phyloP scores from a whole-genome alignment of 805 yeast genomes.

The Blastobotrys americana region DNA sequence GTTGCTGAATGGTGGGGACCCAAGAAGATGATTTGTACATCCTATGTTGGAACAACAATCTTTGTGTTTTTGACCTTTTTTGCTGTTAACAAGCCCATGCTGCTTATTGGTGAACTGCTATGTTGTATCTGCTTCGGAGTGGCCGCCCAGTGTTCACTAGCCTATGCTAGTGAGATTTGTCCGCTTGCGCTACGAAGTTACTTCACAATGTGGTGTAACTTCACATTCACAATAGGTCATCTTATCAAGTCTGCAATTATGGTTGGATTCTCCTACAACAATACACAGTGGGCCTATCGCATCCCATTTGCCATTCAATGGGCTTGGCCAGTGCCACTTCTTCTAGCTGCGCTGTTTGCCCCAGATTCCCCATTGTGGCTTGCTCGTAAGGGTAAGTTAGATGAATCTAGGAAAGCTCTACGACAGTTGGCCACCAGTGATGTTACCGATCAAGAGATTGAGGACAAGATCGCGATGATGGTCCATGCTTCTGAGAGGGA shows the following conservation, averaged over 20 bases:
- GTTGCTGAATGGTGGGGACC: conserved; percentile 42
- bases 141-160: conserved; percentile 42
- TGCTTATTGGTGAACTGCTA: conserved; percentile 34
- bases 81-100: conserved; percentile 33
- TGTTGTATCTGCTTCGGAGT: conserved; percentile 45
- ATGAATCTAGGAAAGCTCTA: conserved; percentile 38
- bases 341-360: conserved; percentile 39
- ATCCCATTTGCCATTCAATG: conserved; percentile 54
- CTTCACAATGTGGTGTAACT: conserved; percentile 43
- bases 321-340: conserved; percentile 48
- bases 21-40: conserved; percentile 35
- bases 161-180: conserved; percentile 51
- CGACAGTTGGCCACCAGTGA: conserved; percentile 24
- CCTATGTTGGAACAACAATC: conserved; percentile 30
- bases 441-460: conserved; percentile 24
- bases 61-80: conserved; percentile 43
- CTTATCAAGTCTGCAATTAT: conserved; percentile 47
- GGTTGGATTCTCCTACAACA: conserved; percentile 29
- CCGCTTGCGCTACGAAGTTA: conserved; percentile 45
- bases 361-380: conserved; percentile 52
- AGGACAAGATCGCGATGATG: conserved; percentile 37
- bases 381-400: conserved; percentile 34
- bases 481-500: conserved; percentile 39
- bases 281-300: conserved; percentile 37
- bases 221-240: conserved; percentile 54